Conservation (phyloP, 495 filamentous ascomycete species). For the Haplographium delicatum region DNA sequence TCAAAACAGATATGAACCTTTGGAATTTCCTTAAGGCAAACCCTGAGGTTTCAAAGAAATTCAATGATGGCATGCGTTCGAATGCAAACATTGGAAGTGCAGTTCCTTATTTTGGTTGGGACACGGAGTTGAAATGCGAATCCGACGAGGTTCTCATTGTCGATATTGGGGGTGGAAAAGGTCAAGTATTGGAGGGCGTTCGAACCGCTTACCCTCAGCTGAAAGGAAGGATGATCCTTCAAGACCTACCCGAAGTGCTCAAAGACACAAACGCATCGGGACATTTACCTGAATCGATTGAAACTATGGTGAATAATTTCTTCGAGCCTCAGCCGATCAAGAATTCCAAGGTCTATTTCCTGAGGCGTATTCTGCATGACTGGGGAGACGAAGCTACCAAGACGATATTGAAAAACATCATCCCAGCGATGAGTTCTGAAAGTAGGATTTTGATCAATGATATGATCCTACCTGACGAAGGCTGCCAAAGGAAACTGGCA, state of each 20-base stretch:
- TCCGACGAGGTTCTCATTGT: slow-evolving; percentile 14
- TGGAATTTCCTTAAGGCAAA: slow-evolving; percentile 11
- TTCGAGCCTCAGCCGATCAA: slow-evolving; percentile 42
- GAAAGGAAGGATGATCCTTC: slow-evolving; percentile 37
- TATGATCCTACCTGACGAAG: slow-evolving; percentile 4
- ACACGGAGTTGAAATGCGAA: neutral
- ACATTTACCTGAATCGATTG: slow-evolving; percentile 24
- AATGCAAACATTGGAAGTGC: neutral
- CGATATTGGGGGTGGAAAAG: slow-evolving; percentile 24
- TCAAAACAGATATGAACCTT: slow-evolving; percentile 2
- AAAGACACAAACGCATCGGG: slow-evolving; percentile 20
- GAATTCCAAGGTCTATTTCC: slow-evolving; percentile 32
- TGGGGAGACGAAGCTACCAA: slow-evolving; percentile 22
- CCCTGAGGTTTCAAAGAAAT: slow-evolving; percentile 8
- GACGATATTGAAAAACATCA: slow-evolving; percentile 25
- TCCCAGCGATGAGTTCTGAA: slow-evolving; percentile 27
- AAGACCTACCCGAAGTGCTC: slow-evolving; percentile 45
- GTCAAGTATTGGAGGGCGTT: slow-evolving; percentile 9
- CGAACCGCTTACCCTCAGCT: neutral
- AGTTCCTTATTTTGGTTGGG: neutral
- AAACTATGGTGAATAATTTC: slow-evolving; percentile 41
- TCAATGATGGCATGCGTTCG: slow-evolving; percentile 20
- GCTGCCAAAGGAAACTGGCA: slow-evolving; percentile 22
- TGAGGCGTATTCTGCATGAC: slow-evolving; percentile 30
- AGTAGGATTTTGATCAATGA: slow-evolving; percentile 5